Base-by-base conservation (phyloP, 345 rosid genomes). In the Carallia brachiata region DNA sequence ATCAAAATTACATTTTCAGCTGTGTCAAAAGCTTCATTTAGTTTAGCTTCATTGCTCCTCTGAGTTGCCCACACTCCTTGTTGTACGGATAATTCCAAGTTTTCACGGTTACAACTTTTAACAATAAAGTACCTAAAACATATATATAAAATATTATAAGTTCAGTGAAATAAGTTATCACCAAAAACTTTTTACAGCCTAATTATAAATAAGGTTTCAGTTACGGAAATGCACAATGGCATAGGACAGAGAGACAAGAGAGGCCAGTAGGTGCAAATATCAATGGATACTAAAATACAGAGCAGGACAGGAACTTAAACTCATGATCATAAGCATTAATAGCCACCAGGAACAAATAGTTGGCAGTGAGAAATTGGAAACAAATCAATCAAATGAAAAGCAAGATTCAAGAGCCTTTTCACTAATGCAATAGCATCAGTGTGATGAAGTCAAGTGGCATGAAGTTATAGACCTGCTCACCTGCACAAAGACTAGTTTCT, bases 31-130 rank as follows among this genome's bases (percentile, higher is more conserved):
- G 99, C 98, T 84, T 95, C 99, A 53, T 92, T 95, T 62, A 95
- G 78, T 89, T 95, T 95, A 53, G 98, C 83, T 83, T 92, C 99
- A 78, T 95, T 92, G 96, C 97, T 95, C 79, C 97, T 86, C 83
- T 95, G 98, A 63, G 99, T 95, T 68, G 99, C 98, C 99, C 98
- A 95, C 55, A 95, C 94, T 71, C 99, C 98, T 90, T 92, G 99
- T 80, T 92, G 99, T 60, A 90, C 99, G 73, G 98, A 92, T 66
- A 92, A 76, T 82, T 95, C 98, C 84, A 95, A 83, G 84, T 95
- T 95, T 84, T 95, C 99, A 36, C 88, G 89, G 69, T 95, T 92
- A 88, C 91, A 88, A 81, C 99, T 92, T 82, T 95, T 95, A 76
- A 95, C 97, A 75, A 92, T 91, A 72, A 95, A 95, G 80, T 95